Conservation (phyloP, 192 early-diverging fungal genomes). For the Coemansia sp. region DNA sequence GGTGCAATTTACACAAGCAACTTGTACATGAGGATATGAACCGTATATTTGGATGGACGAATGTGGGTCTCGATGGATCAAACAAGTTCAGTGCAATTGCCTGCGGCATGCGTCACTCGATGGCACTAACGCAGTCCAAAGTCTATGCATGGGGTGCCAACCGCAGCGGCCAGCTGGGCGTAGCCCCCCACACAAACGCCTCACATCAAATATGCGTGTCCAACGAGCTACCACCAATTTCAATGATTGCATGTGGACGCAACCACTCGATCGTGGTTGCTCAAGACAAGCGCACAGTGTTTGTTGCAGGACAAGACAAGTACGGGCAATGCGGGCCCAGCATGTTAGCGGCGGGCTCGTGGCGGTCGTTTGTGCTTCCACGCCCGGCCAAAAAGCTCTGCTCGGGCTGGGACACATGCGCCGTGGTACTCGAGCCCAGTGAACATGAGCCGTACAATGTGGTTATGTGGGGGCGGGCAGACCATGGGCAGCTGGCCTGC, state of each 20-base stretch:
- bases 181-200: not conserved
- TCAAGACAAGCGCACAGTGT: conserved; percentile 43
- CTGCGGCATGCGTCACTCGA: conserved; percentile 66
- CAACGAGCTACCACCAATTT: conserved; percentile 31
- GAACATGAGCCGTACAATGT: conserved; percentile 34
- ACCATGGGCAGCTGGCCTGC: conserved; percentile 67
- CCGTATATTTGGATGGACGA: not conserved
- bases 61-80: too few species aligned
- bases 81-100: conserved; percentile 34
- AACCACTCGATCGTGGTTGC: conserved; percentile 60
- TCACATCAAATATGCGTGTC: conserved; percentile 13
- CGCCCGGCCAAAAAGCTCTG: conserved; percentile 21
- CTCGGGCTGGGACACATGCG: conserved; percentile 53
- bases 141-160: conserved; percentile 68
- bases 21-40: conserved; percentile 7
- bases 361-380: conserved; percentile 15
- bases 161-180: conserved; percentile 64
- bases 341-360: conserved; percentile 7
- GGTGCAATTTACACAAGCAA: conserved; percentile 36
- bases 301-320: conserved; percentile 63
- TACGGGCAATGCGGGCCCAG: conserved; percentile 61
- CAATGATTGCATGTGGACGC: conserved; percentile 65
- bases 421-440: conserved; percentile 64
- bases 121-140: conserved; percentile 52
- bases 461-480: conserved; percentile 71